These are phyloP conservation scores for Fusarium sp. DNA, from an alignment of 2,329 filamentous ascomycete genomes.

Conservation along the genomic window DNA sequence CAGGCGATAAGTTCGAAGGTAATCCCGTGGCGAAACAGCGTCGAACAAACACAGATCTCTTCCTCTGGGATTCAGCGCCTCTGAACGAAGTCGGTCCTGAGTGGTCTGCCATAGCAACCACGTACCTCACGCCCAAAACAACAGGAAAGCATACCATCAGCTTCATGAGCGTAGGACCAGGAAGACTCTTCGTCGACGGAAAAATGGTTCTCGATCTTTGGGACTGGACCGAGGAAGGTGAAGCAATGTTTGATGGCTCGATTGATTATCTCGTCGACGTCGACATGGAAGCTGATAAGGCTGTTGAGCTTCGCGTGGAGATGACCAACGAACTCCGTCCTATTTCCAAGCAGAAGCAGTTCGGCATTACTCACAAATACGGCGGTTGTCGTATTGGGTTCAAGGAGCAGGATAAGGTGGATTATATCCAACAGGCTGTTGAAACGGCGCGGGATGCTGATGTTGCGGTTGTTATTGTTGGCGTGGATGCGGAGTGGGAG, in stretches of 20 bases:
- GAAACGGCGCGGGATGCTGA: slow-evolving; percentile 71
- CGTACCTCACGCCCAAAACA: slow-evolving; percentile 67
- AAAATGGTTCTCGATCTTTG: slow-evolving; percentile 72
- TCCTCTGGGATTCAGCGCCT: slow-evolving; percentile 77
- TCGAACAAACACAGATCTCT: slow-evolving; percentile 73
- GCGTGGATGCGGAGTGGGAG: slow-evolving; percentile 80
- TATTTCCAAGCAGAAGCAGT: slow-evolving; percentile 67
- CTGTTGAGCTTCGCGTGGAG: slow-evolving; percentile 65
- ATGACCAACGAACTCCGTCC: slow-evolving; percentile 73
- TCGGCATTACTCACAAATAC: slow-evolving; percentile 71
- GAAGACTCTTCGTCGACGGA: slow-evolving; percentile 70
- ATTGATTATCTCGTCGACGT: slow-evolving; percentile 72
- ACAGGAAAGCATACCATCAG: slow-evolving; percentile 74
- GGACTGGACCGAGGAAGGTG: slow-evolving; percentile 76
- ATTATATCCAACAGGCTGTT: slow-evolving; percentile 74
- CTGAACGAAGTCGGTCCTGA: slow-evolving; percentile 68
- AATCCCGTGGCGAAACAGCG: slow-evolving; percentile 67
- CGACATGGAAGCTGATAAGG: slow-evolving; percentile 68
- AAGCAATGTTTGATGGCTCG: slow-evolving; percentile 78
- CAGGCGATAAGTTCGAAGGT: slow-evolving; percentile 72
- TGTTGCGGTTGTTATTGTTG: slow-evolving; percentile 75
- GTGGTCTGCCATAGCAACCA: slow-evolving; percentile 73
- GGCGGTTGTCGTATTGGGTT: slow-evolving; percentile 79
- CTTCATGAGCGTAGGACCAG: slow-evolving; percentile 75
- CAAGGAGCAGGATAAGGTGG: slow-evolving; percentile 71